phyloP scores from a whole-genome alignment of 768 basidiomycete species.

The Lanmaoa pseudosensibilis region DNA sequence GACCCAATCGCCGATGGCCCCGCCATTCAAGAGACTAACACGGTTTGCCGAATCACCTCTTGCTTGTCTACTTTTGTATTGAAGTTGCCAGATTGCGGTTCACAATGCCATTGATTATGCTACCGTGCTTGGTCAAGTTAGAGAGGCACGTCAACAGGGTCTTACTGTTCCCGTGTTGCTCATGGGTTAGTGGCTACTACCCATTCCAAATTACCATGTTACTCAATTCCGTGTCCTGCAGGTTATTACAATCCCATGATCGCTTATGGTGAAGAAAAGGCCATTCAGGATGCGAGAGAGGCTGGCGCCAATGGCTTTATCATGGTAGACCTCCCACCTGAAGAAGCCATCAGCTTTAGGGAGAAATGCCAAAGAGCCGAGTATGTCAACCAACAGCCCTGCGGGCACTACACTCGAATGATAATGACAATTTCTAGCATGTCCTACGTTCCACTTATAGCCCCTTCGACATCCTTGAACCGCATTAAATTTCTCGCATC shows the following conservation, averaged over 20 bases:
- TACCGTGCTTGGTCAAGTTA: slow-evolving; percentile 70
- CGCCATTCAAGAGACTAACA: slow-evolving; percentile 89
- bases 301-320: slow-evolving; percentile 98
- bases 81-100: slow-evolving; percentile 69
- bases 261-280: slow-evolving; percentile 92
- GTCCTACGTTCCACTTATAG: slow-evolving; percentile 93
- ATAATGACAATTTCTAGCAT: slow-evolving; percentile 50
- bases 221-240: slow-evolving; percentile 30
- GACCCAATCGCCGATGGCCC: slow-evolving; percentile 97
- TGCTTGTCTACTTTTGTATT: neutral
- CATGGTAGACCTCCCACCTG: slow-evolving; percentile 96
- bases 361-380: slow-evolving; percentile 78
- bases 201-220: neutral
- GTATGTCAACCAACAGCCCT: slow-evolving; percentile 47
- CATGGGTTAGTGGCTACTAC: slow-evolving; percentile 22
- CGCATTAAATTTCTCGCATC: slow-evolving; percentile 89
- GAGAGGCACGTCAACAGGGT: slow-evolving; percentile 78
- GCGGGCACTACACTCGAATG: neutral
- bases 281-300: slow-evolving; percentile 83
- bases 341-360: slow-evolving; percentile 90
- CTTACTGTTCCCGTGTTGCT: slow-evolving; percentile 77
- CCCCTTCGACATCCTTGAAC: slow-evolving; percentile 85
- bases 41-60: slow-evolving; percentile 40
- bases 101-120: slow-evolving; percentile 76
- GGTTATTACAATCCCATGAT: slow-evolving; percentile 98